A percentile compares a stretch with the other conserved stretches of the same genome.
phyloP scores from a whole-genome alignment of 2,329 filamentous ascomycete species.

The Aspergillus brasiliensis region DNA sequence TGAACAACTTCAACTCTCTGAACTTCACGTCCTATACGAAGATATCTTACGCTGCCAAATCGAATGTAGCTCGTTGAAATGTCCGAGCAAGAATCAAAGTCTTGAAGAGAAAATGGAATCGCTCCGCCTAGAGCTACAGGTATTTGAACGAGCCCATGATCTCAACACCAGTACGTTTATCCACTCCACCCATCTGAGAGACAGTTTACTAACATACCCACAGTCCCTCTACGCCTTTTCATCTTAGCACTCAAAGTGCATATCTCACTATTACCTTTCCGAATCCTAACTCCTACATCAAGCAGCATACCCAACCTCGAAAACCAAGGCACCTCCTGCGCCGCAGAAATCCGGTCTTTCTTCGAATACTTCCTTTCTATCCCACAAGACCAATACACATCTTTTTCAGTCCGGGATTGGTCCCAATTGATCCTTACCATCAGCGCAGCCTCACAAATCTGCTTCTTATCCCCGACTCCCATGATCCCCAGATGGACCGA shows the following conservation, averaged over 20 bases:
- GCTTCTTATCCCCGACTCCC: neutral
- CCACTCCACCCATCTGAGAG: neutral
- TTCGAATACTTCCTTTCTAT: conserved; percentile 2
- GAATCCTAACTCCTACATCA: neutral
- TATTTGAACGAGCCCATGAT: neutral
- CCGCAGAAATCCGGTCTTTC: neutral
- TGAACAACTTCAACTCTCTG: neutral
- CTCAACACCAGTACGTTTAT: neutral
- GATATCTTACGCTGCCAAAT: neutral
- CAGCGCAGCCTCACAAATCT: neutral
- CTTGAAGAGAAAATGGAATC: neutral
- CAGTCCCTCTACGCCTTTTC: neutral
- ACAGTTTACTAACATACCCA: neutral
- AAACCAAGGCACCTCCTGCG: neutral
- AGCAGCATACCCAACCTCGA: neutral
- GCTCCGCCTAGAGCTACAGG: neutral
- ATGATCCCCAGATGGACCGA: neutral
- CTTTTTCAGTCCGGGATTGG: neutral
- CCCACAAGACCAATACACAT: neutral
- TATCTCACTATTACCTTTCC: neutral
- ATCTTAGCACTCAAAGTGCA: neutral
- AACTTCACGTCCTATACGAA: neutral
- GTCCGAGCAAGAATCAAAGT: neutral
- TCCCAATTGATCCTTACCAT: neutral
- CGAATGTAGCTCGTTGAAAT: neutral